Evolutionary conservation across 768 basidiomycete genomes (phyloP).

Genomic region (Suillus spraguei): DNA sequence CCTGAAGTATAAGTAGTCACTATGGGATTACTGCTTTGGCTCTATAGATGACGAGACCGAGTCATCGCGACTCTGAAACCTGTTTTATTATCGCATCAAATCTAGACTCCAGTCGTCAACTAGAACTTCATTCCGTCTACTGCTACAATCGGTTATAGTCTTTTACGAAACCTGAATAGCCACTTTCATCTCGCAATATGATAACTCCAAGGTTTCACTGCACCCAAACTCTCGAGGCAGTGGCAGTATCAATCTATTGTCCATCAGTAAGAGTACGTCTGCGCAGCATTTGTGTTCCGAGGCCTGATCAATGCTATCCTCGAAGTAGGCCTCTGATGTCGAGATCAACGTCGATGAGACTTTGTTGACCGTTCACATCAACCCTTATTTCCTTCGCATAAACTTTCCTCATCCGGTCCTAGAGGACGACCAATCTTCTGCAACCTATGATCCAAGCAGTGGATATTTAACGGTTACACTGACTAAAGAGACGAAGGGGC

Average conservation of each 20-base stretch:
- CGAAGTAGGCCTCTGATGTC: conserved; percentile 73
- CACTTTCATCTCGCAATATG: conserved; percentile 42
- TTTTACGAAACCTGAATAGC: neutral
- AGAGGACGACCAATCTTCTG: conserved; percentile 67
- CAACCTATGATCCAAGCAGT: conserved; percentile 74
- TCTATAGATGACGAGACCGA: neutral
- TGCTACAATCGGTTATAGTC: neutral
- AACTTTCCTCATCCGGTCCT: conserved; percentile 68
- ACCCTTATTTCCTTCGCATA: conserved; percentile 83
- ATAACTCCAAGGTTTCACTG: conserved; percentile 80
- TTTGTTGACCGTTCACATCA: conserved; percentile 73
- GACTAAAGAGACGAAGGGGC: conserved; percentile 66
- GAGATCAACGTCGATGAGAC: conserved; percentile 78
- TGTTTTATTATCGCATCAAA: neutral
- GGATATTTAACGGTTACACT: conserved; percentile 78
- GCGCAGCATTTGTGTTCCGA: neutral
- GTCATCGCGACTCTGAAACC: neutral
- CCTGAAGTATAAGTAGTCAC: neutral
- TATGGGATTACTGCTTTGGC: neutral
- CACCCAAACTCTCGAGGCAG: conserved; percentile 56
- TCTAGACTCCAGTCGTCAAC: neutral
- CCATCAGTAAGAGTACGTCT: conserved; percentile 67
- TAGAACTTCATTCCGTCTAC: neutral
- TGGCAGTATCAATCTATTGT: conserved; percentile 65
- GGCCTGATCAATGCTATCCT: conserved; percentile 7